Percentiles rank a stretch among this genome's conserved stretches.
Evolutionary conservation across 352 stramenopile genomes (phyloP).

Genomic region (Pythium plurisporium): DNA sequence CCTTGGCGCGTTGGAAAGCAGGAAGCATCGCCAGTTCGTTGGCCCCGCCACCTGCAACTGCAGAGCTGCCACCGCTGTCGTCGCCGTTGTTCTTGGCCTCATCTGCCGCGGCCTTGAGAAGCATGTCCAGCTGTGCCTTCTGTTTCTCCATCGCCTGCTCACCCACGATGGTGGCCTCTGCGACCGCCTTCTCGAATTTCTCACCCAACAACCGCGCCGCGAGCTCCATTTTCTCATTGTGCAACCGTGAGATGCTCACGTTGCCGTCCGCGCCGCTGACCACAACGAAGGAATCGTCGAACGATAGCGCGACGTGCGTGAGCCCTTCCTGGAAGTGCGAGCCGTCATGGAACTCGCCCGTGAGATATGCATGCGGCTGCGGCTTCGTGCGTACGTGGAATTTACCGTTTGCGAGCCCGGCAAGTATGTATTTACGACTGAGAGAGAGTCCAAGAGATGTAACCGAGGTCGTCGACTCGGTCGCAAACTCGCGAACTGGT

Average conservation of each 20-base stretch:
- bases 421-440: constrained; percentile 69
- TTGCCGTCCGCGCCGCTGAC: constrained; percentile 69
- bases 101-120: constrained; percentile 37
- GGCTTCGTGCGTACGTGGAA: constrained; percentile 61
- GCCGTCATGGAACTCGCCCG: constrained; percentile 73
- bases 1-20: constrained; percentile 64
- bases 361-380: constrained; percentile 62
- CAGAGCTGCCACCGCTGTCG: constrained; percentile 19
- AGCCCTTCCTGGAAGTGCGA: neutral
- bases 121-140: constrained; percentile 35
- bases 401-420: constrained; percentile 70
- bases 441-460: constrained; percentile 37
- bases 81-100: constrained; percentile 46
- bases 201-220: constrained; percentile 32
- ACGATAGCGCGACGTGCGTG: constrained; percentile 52
- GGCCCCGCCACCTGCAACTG: neutral
- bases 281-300: constrained; percentile 81
- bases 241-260: constrained; percentile 60
- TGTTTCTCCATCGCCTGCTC: constrained; percentile 61
- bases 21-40: constrained; percentile 60
- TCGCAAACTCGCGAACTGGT: constrained; percentile 41
- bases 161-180: constrained; percentile 42
- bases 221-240: constrained; percentile 52
- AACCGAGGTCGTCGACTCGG: constrained; percentile 30
- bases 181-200: constrained; percentile 31